Conservation (phyloP, 2,329 filamentous ascomycete species). For the Colletotrichum siamense region DNA sequence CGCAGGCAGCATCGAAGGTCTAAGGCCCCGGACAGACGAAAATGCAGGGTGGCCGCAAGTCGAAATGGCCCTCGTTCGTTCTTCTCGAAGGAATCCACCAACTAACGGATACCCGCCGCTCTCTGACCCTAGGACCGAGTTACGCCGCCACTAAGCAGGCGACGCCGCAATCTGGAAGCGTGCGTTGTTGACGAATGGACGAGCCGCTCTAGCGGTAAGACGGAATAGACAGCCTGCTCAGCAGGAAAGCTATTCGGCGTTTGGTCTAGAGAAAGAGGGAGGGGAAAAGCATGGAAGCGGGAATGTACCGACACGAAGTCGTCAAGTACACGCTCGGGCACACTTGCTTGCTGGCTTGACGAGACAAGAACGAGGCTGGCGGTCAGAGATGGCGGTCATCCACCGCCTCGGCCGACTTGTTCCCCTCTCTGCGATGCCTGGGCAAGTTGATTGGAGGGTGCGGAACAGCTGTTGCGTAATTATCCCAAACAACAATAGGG, state of each 20-base stretch:
- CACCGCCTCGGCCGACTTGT: neutral
- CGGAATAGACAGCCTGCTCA: neutral
- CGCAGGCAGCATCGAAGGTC: neutral
- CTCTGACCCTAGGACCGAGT: neutral
- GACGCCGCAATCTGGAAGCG: neutral
- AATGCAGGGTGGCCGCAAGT: neutral
- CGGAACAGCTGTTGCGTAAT: neutral
- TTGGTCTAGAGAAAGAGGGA: neutral
- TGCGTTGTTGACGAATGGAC: neutral
- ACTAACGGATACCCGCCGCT: neutral
- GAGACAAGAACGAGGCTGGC: neutral
- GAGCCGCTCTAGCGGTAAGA: neutral
- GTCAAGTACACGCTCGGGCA: neutral
- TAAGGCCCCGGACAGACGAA: neutral
- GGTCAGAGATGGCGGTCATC: neutral
- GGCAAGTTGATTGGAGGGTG: neutral
- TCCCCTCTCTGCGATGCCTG: neutral
- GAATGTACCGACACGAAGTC: slow-evolving; percentile 5
- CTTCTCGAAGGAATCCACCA: slow-evolving; percentile 3
- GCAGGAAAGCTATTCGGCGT: neutral
- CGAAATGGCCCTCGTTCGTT: neutral
- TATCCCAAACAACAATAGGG: neutral
- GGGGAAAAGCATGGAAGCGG: neutral
- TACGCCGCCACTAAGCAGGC: neutral
- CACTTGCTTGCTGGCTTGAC: neutral